Evolutionary conservation across 108 stramenopile genomes (phyloP).

Genomic region (Poteriospumella lacustris): DNA sequence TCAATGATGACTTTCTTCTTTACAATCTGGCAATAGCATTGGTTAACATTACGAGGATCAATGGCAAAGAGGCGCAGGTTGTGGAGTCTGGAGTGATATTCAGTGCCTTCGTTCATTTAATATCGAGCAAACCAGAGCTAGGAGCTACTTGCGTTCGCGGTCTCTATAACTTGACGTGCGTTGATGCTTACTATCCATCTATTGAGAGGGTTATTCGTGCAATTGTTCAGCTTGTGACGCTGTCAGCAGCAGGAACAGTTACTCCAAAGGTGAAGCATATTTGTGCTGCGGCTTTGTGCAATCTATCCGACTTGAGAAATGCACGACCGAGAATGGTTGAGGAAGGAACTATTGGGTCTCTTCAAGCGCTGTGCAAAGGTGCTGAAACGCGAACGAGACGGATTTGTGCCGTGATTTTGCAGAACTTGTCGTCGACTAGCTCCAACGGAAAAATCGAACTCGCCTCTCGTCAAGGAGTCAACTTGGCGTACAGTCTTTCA

Average conservation of each 20-base stretch:
- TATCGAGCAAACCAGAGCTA: slow-evolving; percentile 39
- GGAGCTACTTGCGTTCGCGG: slow-evolving; percentile 40
- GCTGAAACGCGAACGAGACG: slow-evolving; percentile 51
- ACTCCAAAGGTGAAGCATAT: slow-evolving; percentile 48
- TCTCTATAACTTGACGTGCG: slow-evolving; percentile 55
- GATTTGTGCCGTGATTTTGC: slow-evolving; percentile 51
- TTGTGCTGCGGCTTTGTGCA: slow-evolving; percentile 53
- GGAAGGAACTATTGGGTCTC: slow-evolving; percentile 46
- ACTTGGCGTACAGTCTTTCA: slow-evolving; percentile 45
- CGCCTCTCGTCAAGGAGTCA: slow-evolving; percentile 45
- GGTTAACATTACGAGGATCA: slow-evolving; percentile 47
- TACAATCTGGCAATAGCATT: slow-evolving; percentile 49
- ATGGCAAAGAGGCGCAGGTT: slow-evolving; percentile 40
- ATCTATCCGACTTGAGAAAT: slow-evolving; percentile 44
- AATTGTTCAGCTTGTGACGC: slow-evolving; percentile 18
- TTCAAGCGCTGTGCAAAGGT: slow-evolving; percentile 41
- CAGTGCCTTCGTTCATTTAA: slow-evolving; percentile 43
- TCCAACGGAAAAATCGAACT: slow-evolving; percentile 40
- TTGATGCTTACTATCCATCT: slow-evolving; percentile 44
- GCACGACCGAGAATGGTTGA: slow-evolving; percentile 49
- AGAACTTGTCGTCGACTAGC: slow-evolving; percentile 40
- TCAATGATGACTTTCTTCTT: slow-evolving; percentile 30
- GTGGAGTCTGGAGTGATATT: slow-evolving; percentile 54
- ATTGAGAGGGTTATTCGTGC: slow-evolving; percentile 49
- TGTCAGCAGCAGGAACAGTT: slow-evolving; percentile 21